phyloP scores from a whole-genome alignment of 2,329 filamentous ascomycete genomes.

The Eutypella sp. region DNA sequence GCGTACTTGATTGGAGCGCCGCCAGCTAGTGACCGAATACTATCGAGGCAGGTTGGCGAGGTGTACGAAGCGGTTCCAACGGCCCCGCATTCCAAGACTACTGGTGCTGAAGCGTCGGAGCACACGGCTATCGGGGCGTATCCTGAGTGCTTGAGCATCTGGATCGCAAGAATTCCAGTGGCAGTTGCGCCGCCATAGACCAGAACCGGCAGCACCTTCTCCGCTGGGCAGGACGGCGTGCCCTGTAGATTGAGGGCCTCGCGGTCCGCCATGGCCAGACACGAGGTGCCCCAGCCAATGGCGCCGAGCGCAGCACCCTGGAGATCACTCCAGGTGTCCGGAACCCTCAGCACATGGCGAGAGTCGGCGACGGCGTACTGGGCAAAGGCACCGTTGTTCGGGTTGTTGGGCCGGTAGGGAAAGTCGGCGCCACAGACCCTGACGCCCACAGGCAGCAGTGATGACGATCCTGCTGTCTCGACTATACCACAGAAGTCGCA shows the following conservation, averaged over 20 bases:
- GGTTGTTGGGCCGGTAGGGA: not conserved
- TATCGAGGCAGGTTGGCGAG: slow-evolving; percentile 34
- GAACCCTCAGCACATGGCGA: not conserved
- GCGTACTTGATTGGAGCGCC: slow-evolving; percentile 38
- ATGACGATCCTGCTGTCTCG: not conserved
- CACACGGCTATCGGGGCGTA: slow-evolving; percentile 4
- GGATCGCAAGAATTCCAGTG: slow-evolving; percentile 7
- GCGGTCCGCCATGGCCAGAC: slow-evolving; percentile 1
- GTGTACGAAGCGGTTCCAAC: slow-evolving; percentile 46
- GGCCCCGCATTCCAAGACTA: slow-evolving; percentile 37
- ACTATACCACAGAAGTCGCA: not conserved
- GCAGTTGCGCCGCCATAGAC: slow-evolving; percentile 10
- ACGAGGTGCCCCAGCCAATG: slow-evolving; percentile 2
- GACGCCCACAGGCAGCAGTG: not conserved
- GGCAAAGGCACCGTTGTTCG: slow-evolving; percentile 2
- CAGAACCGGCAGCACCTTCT: slow-evolving; percentile 14
- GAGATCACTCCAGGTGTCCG: not conserved
- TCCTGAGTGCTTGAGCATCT: slow-evolving; percentile 4
- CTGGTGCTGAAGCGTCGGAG: slow-evolving; percentile 2
- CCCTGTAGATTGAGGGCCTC: not conserved
- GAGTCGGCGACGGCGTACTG: not conserved
- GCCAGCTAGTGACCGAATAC: slow-evolving; percentile 41
- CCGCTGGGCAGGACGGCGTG: not conserved
- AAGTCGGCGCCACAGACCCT: not conserved
- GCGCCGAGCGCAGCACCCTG: slow-evolving; percentile 1